Evolutionary conservation across 2,329 filamentous ascomycete species (phyloP).

Genomic region (Trichoderma oligosporum): DNA sequence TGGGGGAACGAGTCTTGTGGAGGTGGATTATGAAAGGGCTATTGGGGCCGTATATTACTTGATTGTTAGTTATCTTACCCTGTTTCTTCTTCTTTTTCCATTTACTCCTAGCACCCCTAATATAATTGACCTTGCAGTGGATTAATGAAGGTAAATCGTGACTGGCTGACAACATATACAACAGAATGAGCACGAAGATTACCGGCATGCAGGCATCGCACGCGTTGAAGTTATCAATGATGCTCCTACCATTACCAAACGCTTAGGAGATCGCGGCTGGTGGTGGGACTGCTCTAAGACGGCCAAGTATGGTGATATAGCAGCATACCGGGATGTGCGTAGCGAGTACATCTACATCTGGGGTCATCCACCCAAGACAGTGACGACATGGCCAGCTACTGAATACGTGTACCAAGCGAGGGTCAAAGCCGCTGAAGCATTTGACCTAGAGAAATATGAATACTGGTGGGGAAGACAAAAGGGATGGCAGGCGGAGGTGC

Average conservation of each 20-base stretch:
- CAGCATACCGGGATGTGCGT: conserved; percentile 36
- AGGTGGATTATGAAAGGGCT: conserved; percentile 28
- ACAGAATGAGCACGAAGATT: conserved; percentile 33
- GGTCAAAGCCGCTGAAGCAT: conserved; percentile 34
- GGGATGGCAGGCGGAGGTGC: conserved; percentile 35
- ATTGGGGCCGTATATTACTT: conserved; percentile 37
- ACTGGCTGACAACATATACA: background rate
- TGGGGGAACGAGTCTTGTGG: conserved; percentile 39
- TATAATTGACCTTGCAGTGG: too few species aligned
- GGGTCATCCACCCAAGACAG: conserved; percentile 36
- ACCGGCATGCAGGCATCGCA: conserved; percentile 37
- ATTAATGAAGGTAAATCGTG: too few species aligned
- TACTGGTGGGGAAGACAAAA: conserved; percentile 40
- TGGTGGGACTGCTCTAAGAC: conserved; percentile 35
- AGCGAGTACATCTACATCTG: conserved; percentile 39
- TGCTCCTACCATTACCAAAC: conserved; percentile 35
- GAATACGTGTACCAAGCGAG: conserved; percentile 37
- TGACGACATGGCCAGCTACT: conserved; percentile 25
- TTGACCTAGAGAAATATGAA: conserved; percentile 37
- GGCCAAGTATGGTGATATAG: conserved; percentile 38
- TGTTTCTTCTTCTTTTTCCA: background rate
- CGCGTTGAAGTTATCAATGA: conserved; percentile 34
- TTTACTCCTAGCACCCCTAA: too few species aligned
- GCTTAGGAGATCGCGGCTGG: conserved; percentile 25
- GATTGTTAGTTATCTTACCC: conserved; percentile 28